Percentiles rank a stretch among this genome's conserved stretches.
Conservation (phyloP, 2,329 filamentous ascomycete species). For the Alternaria infectoria region DNA sequence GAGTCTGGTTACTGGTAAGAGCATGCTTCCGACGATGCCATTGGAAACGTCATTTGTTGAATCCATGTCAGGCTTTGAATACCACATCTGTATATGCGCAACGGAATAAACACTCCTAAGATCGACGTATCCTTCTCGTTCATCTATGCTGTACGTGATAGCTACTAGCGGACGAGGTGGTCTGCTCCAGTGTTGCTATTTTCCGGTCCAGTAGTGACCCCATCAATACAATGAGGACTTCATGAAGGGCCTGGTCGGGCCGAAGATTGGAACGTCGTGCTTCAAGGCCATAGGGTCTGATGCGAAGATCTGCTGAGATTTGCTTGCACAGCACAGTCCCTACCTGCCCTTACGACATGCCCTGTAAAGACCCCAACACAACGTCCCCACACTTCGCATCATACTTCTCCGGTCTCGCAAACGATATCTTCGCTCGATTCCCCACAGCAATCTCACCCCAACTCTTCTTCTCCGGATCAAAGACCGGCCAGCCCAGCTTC, state of each 20-base stretch:
- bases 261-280: not conserved
- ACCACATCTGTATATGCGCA: not conserved
- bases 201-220: not conserved
- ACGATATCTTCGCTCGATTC: conserved; percentile 8
- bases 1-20: not conserved
- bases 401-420: conserved; percentile 17
- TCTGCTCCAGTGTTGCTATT: not conserved
- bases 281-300: not conserved
- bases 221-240: not conserved
- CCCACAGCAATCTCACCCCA: conserved; percentile 18
- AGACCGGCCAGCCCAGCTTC: conserved; percentile 22
- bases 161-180: not conserved
- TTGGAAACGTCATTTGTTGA: not conserved
- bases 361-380: conserved; percentile 14
- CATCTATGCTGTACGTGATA: not conserved
- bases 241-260: not conserved
- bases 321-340: not conserved
- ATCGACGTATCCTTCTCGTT: not conserved
- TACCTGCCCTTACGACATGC: not conserved
- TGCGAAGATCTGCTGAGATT: not conserved
- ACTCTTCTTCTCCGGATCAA: conserved; percentile 11
- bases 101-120: not conserved
- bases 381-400: conserved; percentile 7
- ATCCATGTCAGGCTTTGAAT: not conserved
- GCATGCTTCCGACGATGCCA: not conserved